phyloP scores from a whole-genome alignment of 805 yeast genomes.

The Naumovozyma dairenensis region DNA sequence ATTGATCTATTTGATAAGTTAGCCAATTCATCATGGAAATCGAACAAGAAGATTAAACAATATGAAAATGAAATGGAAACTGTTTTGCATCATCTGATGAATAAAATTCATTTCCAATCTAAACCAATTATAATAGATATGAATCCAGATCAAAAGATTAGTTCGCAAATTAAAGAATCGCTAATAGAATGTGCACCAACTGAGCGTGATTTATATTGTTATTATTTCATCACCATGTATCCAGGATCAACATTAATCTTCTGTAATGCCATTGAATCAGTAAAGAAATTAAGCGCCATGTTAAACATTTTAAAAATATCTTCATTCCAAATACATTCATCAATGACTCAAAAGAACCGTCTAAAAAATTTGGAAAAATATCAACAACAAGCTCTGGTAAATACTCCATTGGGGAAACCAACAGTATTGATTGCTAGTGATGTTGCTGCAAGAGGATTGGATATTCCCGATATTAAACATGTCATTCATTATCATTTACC shows the following conservation, averaged over 20 bases:
- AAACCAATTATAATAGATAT: slow-evolving; percentile 71
- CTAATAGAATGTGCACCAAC: slow-evolving; percentile 82
- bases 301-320: slow-evolving; percentile 61
- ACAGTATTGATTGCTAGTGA: slow-evolving; percentile 85
- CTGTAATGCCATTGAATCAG: slow-evolving; percentile 92
- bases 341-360: slow-evolving; percentile 92
- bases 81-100: slow-evolving; percentile 53
- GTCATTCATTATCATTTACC: slow-evolving; percentile 95
- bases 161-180: slow-evolving; percentile 70
- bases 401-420: slow-evolving; percentile 35
- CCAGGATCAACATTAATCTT: slow-evolving; percentile 87
- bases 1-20: slow-evolving; percentile 72
- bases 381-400: slow-evolving; percentile 30
- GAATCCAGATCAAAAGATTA: slow-evolving; percentile 74
- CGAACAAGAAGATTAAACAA: slow-evolving; percentile 12
- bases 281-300: slow-evolving; percentile 71
- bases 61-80: slow-evolving; percentile 37
- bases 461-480: slow-evolving; percentile 82
- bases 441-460: slow-evolving; percentile 97
- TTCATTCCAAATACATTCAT: slow-evolving; percentile 74
- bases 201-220: slow-evolving; percentile 82
- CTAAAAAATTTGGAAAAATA: slow-evolving; percentile 66
- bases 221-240: slow-evolving; percentile 76
- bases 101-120: slow-evolving; percentile 62
- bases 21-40: slow-evolving; percentile 32